Evolutionary conservation across 768 basidiomycete genomes (phyloP).

Genomic region (Mrakia gelida): DNA sequence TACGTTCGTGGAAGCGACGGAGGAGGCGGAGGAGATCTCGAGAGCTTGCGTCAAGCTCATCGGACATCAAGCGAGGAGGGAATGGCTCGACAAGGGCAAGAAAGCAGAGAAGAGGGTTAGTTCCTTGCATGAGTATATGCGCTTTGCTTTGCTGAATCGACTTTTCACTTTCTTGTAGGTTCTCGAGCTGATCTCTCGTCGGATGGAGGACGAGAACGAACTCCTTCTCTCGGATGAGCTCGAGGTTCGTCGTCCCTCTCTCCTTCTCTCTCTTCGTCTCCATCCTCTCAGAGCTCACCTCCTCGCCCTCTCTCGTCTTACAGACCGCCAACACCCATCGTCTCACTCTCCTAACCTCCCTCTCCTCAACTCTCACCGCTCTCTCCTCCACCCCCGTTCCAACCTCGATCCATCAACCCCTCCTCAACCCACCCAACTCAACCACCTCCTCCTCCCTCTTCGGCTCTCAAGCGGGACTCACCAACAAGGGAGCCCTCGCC

Average conservation of each 20-base stretch:
- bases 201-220: constrained; percentile 17
- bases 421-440: background rate
- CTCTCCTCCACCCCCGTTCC: constrained; percentile 16
- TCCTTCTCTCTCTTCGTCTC: too few species aligned
- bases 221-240: background rate
- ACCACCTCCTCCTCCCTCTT: constrained; percentile 17
- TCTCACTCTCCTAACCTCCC: background rate
- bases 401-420: constrained; percentile 2
- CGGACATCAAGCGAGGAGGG: background rate
- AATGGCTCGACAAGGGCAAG: background rate
- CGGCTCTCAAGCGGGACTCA: background rate
- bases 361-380: background rate
- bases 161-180: background rate
- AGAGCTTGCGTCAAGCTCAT: background rate
- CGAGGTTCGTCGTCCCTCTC: constrained; percentile 9
- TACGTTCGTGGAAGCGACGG: background rate
- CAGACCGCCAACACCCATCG: background rate
- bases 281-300: background rate
- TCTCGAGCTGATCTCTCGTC: background rate
- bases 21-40: constrained; percentile 13
- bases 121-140: background rate
- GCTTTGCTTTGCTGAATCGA: background rate
- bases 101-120: background rate
- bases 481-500: background rate
- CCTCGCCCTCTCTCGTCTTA: too few species aligned